Evolutionary conservation across 164 flowering plant species (phyloP), one percentile per base, ranked within the genome.

Genomic region (Tetracentron sinense): DNA sequence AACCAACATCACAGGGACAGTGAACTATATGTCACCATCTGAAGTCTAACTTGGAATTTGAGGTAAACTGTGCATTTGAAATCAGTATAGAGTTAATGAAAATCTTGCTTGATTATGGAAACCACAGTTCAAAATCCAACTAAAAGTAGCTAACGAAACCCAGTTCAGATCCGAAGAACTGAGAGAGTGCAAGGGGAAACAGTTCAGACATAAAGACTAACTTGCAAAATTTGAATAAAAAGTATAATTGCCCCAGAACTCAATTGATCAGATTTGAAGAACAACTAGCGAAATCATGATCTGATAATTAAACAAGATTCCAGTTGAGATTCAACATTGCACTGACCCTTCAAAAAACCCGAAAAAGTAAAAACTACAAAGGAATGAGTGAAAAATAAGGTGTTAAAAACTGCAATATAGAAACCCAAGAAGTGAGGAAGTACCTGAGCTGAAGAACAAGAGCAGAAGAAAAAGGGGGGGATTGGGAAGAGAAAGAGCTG

Each of bases 371-470:
- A 44, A 25, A 28, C 15, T 26, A 15, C 31, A n/a, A 14, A 48
- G 23, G 21, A 7, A 12, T 1, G 17, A 42, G 48, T 25, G 17
- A 33, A 42, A 16, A 42, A 5, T 23, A 20, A 12, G 27, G 11
- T 16, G 0, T n/a, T n/a, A 65, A 56, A 35, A 56, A 27, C 29
- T 48, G 56, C 49, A 58, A 33, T 16, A 17, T 16, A 35, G 52
- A 38, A 51, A 27, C 29, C 22, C 20, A 35, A 30, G 46, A 56
- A 53, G 26, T 20, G 25, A 14, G 16, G 23, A 46, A 12, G 54
- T 66, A 81, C 83, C 85, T 74, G 83, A 68, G 58, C 49, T 54
- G 77, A 78, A 56, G 74, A 64, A 70, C 63, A 70, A 35, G 23
- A 80, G 75, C 49, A 81, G 67, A 17, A 72, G 56, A 42, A 62